Conservation (phyloP, 208 protist species). For the Trypanosoma boissoni region DNA sequence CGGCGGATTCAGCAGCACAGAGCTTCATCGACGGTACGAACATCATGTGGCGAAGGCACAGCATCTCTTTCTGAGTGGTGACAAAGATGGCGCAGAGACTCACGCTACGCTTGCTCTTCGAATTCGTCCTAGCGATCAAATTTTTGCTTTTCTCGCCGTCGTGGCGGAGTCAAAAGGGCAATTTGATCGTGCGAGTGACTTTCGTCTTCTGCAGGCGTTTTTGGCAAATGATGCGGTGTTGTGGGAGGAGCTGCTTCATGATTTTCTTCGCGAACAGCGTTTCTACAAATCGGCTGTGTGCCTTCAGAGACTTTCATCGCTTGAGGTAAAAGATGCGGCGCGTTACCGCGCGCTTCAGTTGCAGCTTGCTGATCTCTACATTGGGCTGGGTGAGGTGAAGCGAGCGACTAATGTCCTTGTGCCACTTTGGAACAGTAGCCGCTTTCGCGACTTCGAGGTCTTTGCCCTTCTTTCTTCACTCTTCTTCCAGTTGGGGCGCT, state of each 20-base stretch:
- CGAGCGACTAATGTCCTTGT: conserved; percentile 66
- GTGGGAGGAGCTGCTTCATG: conserved; percentile 85
- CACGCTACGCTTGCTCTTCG: conserved; percentile 70
- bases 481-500: conserved; percentile 88
- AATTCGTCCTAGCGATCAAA: conserved; percentile 73
- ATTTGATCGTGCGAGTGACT: conserved; percentile 84
- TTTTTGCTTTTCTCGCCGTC: conserved; percentile 79
- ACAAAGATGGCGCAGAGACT: conserved; percentile 53
- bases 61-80: conserved; percentile 55
- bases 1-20: conserved; percentile 39
- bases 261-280: conserved; percentile 74
- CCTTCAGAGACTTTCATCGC: conserved; percentile 67
- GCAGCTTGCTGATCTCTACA: conserved; percentile 81
- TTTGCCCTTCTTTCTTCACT: conserved; percentile 83
- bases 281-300: conserved; percentile 89
- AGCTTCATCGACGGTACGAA: conserved; percentile 58
- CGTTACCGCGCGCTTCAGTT: conserved; percentile 78
- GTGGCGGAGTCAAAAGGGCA: conserved; percentile 80
- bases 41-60: conserved; percentile 65
- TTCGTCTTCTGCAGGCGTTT: conserved; percentile 84
- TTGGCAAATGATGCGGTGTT: conserved; percentile 68
- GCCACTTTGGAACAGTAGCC: conserved; percentile 73
- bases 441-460: conserved; percentile 83
- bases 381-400: conserved; percentile 80
- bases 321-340: conserved; percentile 49